phyloP scores from a whole-genome alignment of 2,329 filamentous ascomycete species.

The Hymenoscyphus albidus region DNA sequence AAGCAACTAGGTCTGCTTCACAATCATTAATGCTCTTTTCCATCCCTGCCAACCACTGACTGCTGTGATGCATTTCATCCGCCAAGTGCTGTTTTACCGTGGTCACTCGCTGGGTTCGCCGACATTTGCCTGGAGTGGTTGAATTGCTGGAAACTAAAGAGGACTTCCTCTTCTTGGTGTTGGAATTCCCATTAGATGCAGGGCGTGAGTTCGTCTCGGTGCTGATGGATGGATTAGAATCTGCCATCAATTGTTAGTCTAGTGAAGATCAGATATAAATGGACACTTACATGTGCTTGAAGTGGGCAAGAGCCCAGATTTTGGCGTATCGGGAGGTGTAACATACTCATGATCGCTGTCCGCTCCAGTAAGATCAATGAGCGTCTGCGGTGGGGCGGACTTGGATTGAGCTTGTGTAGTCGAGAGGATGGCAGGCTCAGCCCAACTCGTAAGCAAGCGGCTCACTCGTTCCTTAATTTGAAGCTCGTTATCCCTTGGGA shows the following conservation, averaged over 20 bases:
- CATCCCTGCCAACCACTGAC: background rate
- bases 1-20: background rate
- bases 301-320: background rate
- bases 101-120: background rate
- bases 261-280: background rate
- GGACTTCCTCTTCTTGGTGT: background rate
- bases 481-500: background rate
- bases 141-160: background rate
- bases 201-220: background rate
- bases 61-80: background rate
- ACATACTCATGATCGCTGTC: background rate
- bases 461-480: background rate
- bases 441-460: background rate
- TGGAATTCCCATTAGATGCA: background rate
- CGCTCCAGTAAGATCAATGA: background rate
- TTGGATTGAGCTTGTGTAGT: background rate
- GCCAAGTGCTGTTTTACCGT: background rate
- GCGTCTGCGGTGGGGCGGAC: background rate
- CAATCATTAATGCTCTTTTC: background rate
- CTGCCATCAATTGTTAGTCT: background rate
- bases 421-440: background rate
- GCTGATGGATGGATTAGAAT: background rate
- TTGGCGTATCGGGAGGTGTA: background rate
- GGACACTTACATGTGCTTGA: background rate
- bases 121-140: background rate